A percentile compares a stretch with the other conserved stretches of the same genome.
Evolutionary conservation across 2,329 filamentous ascomycete species (phyloP).

Genomic region (Decorospora gaudefroyi): DNA sequence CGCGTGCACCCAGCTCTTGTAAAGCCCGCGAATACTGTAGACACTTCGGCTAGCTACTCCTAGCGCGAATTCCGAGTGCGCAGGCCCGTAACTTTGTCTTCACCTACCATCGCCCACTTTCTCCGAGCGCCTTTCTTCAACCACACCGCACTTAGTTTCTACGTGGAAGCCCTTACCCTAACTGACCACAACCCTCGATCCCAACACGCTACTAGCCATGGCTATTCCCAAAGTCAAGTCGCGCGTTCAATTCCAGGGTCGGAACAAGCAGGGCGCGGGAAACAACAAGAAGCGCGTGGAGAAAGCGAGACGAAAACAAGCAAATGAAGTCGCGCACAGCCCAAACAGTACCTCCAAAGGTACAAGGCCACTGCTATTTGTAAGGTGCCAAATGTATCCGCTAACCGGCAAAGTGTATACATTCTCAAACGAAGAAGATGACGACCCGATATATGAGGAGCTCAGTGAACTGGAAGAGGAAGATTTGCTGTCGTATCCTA

Average conservation of each 20-base stretch:
- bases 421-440: neutral
- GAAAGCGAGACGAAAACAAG: neutral
- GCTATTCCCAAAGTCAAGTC: constrained; percentile 2
- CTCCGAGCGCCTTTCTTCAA: no score
- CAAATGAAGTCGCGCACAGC: constrained; percentile 1
- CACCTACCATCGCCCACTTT: neutral
- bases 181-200: no score
- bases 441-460: neutral
- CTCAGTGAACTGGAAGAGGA: neutral
- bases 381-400: neutral
- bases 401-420: constrained; percentile 5
- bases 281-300: neutral
- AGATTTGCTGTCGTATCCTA: neutral
- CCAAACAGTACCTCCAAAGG: neutral
- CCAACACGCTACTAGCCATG: neutral
- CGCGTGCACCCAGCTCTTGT: neutral
- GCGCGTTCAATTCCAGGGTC: neutral
- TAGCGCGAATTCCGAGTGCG: neutral
- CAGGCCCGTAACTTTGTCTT: neutral
- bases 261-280: neutral
- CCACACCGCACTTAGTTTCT: neutral
- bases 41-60: neutral
- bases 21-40: neutral
- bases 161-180: neutral
- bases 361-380: neutral